A percentile compares a stretch with the other conserved stretches of the same genome.
Evolutionary conservation across 768 basidiomycete species (phyloP).

Genomic region (Pisolithus sp.): DNA sequence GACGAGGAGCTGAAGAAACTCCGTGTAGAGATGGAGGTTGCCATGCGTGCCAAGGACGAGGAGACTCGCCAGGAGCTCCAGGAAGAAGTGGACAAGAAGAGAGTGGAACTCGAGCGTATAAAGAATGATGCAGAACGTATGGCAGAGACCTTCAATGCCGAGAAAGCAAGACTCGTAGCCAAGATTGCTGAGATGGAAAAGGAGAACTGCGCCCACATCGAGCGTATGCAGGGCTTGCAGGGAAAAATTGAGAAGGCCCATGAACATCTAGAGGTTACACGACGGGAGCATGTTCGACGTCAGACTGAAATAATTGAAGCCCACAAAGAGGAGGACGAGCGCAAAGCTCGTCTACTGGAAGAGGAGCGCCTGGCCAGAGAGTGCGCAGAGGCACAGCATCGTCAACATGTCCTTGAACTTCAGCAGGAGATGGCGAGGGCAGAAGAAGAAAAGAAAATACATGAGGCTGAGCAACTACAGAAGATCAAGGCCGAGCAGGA

Average conservation of each 20-base stretch:
- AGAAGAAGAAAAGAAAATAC: conserved; percentile 18
- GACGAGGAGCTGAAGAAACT: conserved; percentile 43
- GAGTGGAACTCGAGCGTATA: conserved; percentile 38
- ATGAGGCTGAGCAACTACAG: conserved; percentile 19
- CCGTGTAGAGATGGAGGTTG: conserved; percentile 40
- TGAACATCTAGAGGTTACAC: conserved; percentile 22
- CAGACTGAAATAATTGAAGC: conserved; percentile 21
- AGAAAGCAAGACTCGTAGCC: conserved; percentile 30
- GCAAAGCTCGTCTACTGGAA: conserved; percentile 22
- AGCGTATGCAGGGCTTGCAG: conserved; percentile 20
- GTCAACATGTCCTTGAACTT: conserved; percentile 23
- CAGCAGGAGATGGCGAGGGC: conserved; percentile 21
- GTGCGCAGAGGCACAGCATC: conserved; percentile 23
- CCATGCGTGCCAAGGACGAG: conserved; percentile 40
- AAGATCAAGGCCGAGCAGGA: conserved; percentile 23
- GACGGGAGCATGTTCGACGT: conserved; percentile 21
- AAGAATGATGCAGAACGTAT: conserved; percentile 36
- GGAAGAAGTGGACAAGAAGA: conserved; percentile 36
- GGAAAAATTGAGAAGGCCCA: conserved; percentile 23
- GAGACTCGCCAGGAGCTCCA: conserved; percentile 41
- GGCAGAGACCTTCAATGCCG: conserved; percentile 32
- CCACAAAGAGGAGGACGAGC: conserved; percentile 23
- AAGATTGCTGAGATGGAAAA: conserved; percentile 22
- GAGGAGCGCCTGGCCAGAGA: conserved; percentile 26
- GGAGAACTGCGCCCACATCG: conserved; percentile 12